phyloP scores from a whole-genome alignment of 2,329 filamentous ascomycete genomes.

The Paramyrothecium sp. region DNA sequence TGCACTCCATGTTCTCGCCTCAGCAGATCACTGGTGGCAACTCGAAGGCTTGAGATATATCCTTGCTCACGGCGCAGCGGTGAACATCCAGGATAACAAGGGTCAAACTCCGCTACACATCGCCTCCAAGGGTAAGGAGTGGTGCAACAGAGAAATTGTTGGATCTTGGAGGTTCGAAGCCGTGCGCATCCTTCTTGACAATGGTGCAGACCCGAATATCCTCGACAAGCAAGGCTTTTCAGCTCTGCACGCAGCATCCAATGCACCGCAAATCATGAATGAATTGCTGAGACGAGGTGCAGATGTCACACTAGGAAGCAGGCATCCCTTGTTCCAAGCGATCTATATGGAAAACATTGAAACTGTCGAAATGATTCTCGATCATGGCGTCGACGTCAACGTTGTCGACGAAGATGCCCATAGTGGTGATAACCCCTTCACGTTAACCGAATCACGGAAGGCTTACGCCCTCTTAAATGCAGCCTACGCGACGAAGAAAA shows the following conservation, averaged over 20 bases:
- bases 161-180: conserved; percentile 9
- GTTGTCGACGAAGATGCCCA: conserved; percentile 2
- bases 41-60: conserved; percentile 12
- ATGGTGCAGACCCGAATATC: conserved; percentile 13
- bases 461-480: conserved; percentile 11
- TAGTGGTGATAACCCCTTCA: neutral
- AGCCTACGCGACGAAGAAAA: neutral
- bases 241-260: conserved; percentile 9
- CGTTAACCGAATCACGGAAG: neutral
- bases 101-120: conserved; percentile 15
- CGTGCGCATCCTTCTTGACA: conserved; percentile 10
- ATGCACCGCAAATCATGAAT: conserved; percentile 1
- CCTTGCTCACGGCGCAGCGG: conserved; percentile 7
- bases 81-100: conserved; percentile 9
- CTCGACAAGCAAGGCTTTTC: conserved; percentile 3
- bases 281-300: conserved; percentile 11
- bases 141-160: fast-evolving
- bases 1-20: conserved; percentile 15
- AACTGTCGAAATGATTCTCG: conserved; percentile 10
- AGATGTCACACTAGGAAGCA: neutral
- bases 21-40: conserved; percentile 13
- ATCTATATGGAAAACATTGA: conserved; percentile 8
- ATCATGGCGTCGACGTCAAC: conserved; percentile 9
- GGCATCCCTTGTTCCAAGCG: conserved; percentile 11
- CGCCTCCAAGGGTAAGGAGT: conserved; percentile 1